phyloP scores from a whole-genome alignment of 2,329 filamentous ascomycete genomes.

The Sclerotinia minor region DNA sequence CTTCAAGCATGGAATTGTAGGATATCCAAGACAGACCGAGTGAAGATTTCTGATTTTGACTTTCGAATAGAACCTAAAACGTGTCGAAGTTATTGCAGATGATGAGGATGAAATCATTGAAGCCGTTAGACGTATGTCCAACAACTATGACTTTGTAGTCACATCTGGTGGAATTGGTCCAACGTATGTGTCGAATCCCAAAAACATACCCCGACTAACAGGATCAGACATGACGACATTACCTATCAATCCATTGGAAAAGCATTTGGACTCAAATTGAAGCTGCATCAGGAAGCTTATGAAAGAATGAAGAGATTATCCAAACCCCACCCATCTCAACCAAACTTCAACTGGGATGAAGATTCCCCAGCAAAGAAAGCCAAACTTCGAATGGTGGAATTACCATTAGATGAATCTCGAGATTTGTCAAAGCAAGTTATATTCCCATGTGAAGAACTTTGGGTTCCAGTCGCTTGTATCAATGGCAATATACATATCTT shows the following conservation, averaged over 20 bases:
- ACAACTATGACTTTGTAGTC: conserved; percentile 89
- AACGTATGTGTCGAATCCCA: conserved; percentile 55
- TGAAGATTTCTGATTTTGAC: conserved; percentile 50
- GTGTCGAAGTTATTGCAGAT: conserved; percentile 90
- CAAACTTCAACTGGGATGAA: conserved; percentile 79
- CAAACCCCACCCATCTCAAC: conserved; percentile 69
- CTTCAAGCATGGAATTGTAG: conserved; percentile 61
- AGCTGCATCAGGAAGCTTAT: conserved; percentile 74
- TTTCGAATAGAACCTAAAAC: conserved; percentile 63
- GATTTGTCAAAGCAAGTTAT: conserved; percentile 70
- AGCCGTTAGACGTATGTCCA: conserved; percentile 78
- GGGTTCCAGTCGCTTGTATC: conserved; percentile 87
- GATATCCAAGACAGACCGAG: conserved; percentile 55
- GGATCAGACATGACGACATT: conserved; percentile 85
- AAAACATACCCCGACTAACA: conserved; percentile 1
- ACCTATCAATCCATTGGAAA: conserved; percentile 93
- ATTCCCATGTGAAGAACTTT: conserved; percentile 77
- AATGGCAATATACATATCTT: conserved; percentile 94
- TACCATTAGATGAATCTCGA: conserved; percentile 71
- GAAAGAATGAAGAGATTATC: conserved; percentile 81
- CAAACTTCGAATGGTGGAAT: conserved; percentile 84
- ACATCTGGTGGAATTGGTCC: conserved; percentile 95
- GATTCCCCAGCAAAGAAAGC: conserved; percentile 77
- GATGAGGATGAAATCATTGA: conserved; percentile 90
- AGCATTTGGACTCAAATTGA: conserved; percentile 75